Evolutionary conservation across 805 yeast species (phyloP).

Genomic region (Monosporozyma aerobia): DNA sequence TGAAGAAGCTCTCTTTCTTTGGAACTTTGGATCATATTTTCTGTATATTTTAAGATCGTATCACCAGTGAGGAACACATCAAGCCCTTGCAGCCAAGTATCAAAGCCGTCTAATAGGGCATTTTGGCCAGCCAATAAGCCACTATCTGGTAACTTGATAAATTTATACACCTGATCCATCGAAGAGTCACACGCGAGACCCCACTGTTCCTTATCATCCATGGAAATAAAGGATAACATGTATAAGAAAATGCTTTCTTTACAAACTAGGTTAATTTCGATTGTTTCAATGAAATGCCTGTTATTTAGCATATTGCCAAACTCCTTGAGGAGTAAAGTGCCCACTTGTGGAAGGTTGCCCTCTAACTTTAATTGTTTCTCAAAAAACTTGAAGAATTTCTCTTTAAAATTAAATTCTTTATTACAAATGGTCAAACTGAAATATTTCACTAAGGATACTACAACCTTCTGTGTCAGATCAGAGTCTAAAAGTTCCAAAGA

Average conservation of each 20-base stretch:
- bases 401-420: slow-evolving; percentile 47
- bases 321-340: neutral
- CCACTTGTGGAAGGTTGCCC: slow-evolving; percentile 29
- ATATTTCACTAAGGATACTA: slow-evolving; percentile 51
- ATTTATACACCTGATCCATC: slow-evolving; percentile 31
- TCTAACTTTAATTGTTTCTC: slow-evolving; percentile 15
- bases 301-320: neutral
- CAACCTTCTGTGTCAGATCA: slow-evolving; percentile 31
- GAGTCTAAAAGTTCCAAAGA: slow-evolving; percentile 8
- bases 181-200: slow-evolving; percentile 21
- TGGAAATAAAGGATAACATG: slow-evolving; percentile 31
- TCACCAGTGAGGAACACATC: slow-evolving; percentile 12
- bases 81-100: slow-evolving; percentile 42
- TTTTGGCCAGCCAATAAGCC: slow-evolving; percentile 52
- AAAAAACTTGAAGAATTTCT: slow-evolving; percentile 45
- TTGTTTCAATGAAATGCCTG: slow-evolving; percentile 50
- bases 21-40: slow-evolving; percentile 16
- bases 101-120: slow-evolving; percentile 51
- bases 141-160: slow-evolving; percentile 40
- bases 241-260: slow-evolving; percentile 45
- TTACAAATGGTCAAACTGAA: slow-evolving; percentile 51
- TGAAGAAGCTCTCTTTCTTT: slow-evolving; percentile 13
- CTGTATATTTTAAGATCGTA: slow-evolving; percentile 12
- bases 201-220: slow-evolving; percentile 19
- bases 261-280: slow-evolving; percentile 23